Evolutionary conservation across 129 eudicot genomes (phyloP), one percentile per base, ranked within the genome.

Genomic region (Dittrichia graveolens): DNA sequence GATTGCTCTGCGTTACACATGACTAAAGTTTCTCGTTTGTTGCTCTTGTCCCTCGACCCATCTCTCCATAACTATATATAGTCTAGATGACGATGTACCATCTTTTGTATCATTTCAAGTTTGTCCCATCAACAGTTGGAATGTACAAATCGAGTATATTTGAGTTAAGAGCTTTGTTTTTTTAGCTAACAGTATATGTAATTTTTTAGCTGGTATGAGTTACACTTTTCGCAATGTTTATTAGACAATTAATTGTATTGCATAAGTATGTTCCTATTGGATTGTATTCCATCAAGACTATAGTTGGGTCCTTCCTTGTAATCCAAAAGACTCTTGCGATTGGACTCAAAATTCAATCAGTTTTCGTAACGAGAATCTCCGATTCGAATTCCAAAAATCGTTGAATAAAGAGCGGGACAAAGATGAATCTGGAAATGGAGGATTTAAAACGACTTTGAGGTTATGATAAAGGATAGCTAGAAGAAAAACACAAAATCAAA

Each of bases 401-500:
- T 68, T 89, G 41, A 85, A 76, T 31, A 78, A 71, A 81, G 96
- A 87, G 3, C 73, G 86, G 76, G 96, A 92, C 16, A 94, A 89
- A 7, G 87, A 76, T 16, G 89, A 83, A 7, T 55, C 74, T 42
- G 81, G 61, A 3, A 74, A 71, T 7, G 80, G 72, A 19, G 86
- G 89, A 47, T 86, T 88, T 40, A 79, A 82, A 70, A 63, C 87
- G 13, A 78, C 86, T 15, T 35, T 85, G 61, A 92, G 91, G 75
- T 89, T 96, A 2, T 81, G 96, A 74, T 83, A 85, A 70, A 87
- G 88, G 76, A 88, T 95, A 57, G 91, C 88, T 11, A 77, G 82
- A 77, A 83, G 94, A 79, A 86, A 88, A 75, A 86, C 85, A 8
- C 83, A 82, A 54, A 90, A 87, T 53, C 80, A 84, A 67, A 78